Base-by-base conservation (phyloP, 805 yeast genomes). In the Naumovozyma castellii region DNA sequence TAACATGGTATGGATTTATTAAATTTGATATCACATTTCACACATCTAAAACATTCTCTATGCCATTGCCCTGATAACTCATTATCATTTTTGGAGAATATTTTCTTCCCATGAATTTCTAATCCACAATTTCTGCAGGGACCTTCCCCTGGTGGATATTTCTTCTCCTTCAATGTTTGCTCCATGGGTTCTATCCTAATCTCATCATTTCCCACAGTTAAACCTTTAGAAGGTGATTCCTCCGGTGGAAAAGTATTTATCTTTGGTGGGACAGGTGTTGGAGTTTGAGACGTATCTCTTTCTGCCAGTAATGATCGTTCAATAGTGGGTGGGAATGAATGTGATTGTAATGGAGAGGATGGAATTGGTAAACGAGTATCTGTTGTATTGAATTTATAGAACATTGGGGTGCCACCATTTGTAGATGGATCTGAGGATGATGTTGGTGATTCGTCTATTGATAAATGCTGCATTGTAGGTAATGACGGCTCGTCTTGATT, bases 11-110 rank as follows among this genome's bases (percentile, higher is more conserved):
- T 73, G 12, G 72, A 69, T 51, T 77, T 82, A 46, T 68, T 69
- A 61, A 84, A 83, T 30, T 60, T 61, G 2, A 68, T 54, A 5
- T 61, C 61, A 64, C 97, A 90, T 9, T 67, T 61, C 15, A 69
- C 62, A 66, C 98, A 92, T 13, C 66, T 65, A 67, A 92, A 90
- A 57, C 98, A 92, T 13, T 69, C 62, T 31, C 94, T 71, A 57
- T 92, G 98, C 97, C 97, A 92, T 57, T 87, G 90, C 0, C 97
- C 97, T 1, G 85, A 73, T 35, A 83, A 65, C 35, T 48, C 53
- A n/a, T 80, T 49, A 5, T 42, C 83, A 40, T 83, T 84, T 49
- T 79, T 82, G n/a, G 95, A 84, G 62, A 78, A 82, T 15, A 90
- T 82, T 0, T 92, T 70, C 53, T 80, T 84, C 1, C 76, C 69